A percentile compares a stretch with the other conserved stretches of the same genome.
phyloP scores from a whole-genome alignment of 352 stramenopile genomes.

The Globisporangium barbulae region DNA sequence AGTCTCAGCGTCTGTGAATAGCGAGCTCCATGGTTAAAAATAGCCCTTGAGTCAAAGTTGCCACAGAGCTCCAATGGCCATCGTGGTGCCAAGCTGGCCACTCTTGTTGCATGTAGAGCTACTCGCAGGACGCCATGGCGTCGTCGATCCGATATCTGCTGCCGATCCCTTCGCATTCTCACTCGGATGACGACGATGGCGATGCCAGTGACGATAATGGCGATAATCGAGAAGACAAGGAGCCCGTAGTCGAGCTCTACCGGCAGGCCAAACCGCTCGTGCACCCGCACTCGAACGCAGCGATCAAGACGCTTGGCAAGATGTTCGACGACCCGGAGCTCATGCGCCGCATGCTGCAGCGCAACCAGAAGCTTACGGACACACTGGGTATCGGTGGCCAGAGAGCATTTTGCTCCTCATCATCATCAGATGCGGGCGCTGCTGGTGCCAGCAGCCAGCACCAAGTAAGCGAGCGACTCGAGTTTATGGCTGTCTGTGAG shows the following conservation, averaged over 20 bases:
- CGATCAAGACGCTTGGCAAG: slow-evolving; percentile 49
- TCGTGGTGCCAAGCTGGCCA: not conserved
- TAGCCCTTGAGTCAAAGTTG: not conserved
- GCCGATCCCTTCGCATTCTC: not conserved
- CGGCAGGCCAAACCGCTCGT: slow-evolving; percentile 54
- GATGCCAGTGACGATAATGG: slow-evolving; percentile 6
- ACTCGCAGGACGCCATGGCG: not conserved
- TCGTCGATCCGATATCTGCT: slow-evolving; percentile 17
- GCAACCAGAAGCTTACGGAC: slow-evolving; percentile 20
- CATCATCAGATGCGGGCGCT: not conserved
- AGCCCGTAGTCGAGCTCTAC: slow-evolving; percentile 32
- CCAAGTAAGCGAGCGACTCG: slow-evolving; percentile 14
- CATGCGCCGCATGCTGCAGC: slow-evolving; percentile 53
- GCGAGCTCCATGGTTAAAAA: not conserved
- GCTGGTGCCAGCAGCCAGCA: not conserved
- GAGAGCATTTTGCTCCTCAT: not conserved
- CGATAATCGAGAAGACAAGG: not conserved
- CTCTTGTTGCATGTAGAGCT: not conserved
- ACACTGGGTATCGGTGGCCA: not conserved
- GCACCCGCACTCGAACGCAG: slow-evolving; percentile 54
- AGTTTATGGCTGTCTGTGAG: slow-evolving; percentile 48
- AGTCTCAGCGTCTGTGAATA: not conserved
- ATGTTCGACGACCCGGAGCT: slow-evolving; percentile 45
- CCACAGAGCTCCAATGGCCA: not conserved
- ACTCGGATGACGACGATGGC: slow-evolving; percentile 1